Evolutionary conservation across 208 protist species (phyloP).

Genomic region (Crithidia brevicula): DNA sequence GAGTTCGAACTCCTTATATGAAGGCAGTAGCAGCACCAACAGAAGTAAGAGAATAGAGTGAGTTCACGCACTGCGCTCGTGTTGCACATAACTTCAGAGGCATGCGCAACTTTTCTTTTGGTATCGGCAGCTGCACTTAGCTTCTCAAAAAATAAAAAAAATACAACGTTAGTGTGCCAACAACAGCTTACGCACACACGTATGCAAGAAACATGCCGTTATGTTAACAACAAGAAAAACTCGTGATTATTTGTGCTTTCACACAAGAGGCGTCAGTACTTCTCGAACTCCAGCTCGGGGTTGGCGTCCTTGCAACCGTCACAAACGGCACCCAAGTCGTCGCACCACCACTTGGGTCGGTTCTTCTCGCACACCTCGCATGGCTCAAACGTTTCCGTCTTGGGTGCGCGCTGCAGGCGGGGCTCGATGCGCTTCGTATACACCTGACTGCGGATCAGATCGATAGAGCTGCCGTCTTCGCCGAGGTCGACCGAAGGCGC

Average conservation of each 20-base stretch:
- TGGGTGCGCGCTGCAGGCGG: constrained; percentile 78
- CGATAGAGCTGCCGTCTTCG: constrained; percentile 52
- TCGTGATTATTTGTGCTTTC: background rate
- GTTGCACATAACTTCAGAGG: too few relatives aligned
- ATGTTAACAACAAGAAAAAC: background rate
- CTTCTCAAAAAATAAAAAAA: background rate
- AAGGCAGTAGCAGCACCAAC: too few relatives aligned
- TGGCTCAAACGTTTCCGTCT: constrained; percentile 83
- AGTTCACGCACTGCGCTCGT: too few relatives aligned
- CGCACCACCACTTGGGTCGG: constrained; percentile 75
- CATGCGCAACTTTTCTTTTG: too few relatives aligned
- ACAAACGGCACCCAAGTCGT: constrained; percentile 80
- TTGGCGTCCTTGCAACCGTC: constrained; percentile 56
- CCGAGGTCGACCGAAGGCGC: constrained; percentile 75
- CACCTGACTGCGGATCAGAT: constrained; percentile 66
- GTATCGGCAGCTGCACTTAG: too few relatives aligned
- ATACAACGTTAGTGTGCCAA: too few relatives aligned
- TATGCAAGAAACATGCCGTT: too few relatives aligned
- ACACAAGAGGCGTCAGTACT: constrained; percentile 48
- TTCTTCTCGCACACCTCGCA: constrained; percentile 76
- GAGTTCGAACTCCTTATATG: too few relatives aligned
- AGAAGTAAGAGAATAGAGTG: too few relatives aligned
- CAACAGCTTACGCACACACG: too few relatives aligned
- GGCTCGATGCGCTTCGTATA: constrained; percentile 77
- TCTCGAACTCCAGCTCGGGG: constrained; percentile 50